A percentile compares a stretch with the other conserved stretches of the same genome.
Conservation (phyloP, 129 eudicot species). For the Cynara cardunculus region DNA sequence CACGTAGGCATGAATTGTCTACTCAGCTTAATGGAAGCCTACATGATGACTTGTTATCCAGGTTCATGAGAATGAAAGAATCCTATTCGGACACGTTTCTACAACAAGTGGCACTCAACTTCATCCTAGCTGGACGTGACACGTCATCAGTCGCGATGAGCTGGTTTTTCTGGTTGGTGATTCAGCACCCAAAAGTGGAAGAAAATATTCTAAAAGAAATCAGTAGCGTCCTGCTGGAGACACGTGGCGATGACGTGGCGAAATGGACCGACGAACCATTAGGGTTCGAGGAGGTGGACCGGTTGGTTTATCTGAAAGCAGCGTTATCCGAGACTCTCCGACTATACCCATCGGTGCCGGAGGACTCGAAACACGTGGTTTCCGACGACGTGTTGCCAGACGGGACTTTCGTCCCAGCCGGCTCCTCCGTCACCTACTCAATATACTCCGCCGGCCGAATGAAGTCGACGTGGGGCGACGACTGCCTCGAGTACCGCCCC, state of each 20-base stretch:
- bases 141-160: conserved; percentile 92
- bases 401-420: conserved; percentile 84
- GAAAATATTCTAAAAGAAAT: conserved; percentile 57
- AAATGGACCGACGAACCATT: conserved; percentile 64
- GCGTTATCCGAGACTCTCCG: conserved; percentile 79
- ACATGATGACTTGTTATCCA: conserved; percentile 84
- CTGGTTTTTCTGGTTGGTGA: conserved; percentile 88
- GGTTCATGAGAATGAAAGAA: conserved; percentile 88
- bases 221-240: conserved; percentile 58
- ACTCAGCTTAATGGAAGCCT: conserved; percentile 46
- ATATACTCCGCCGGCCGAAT: conserved; percentile 79
- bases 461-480: conserved; percentile 80
- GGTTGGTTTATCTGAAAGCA: conserved; percentile 62
- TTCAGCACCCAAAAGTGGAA: conserved; percentile 63
- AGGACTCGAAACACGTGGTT: conserved; percentile 78
- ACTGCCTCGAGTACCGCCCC: conserved; percentile 66
- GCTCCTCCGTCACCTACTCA: conserved; percentile 75
- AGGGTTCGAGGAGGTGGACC: conserved; percentile 73
- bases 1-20: conserved; percentile 72
- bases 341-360: conserved; percentile 84
- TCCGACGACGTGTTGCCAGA: conserved; percentile 71
- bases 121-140: conserved; percentile 99
- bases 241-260: conserved; percentile 71
- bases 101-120: conserved; percentile 94
- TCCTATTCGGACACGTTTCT: conserved; percentile 69